These are phyloP conservation scores for Trichoderma koningii DNA, from an alignment of 2,329 filamentous ascomycete genomes.

Conservation along the genomic window DNA sequence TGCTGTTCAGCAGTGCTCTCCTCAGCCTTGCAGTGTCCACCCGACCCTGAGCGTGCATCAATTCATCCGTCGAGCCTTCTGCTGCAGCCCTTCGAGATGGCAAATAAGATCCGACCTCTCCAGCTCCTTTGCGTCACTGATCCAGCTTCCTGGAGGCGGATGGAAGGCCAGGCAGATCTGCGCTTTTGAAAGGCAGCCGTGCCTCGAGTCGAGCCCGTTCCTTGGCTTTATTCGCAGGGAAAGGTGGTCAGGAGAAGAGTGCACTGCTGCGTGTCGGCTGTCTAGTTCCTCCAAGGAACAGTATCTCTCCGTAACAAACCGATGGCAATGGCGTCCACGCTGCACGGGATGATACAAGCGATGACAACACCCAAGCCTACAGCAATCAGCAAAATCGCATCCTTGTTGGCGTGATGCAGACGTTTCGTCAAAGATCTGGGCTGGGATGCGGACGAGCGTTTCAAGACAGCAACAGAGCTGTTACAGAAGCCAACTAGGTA, in stretches of 20 bases:
- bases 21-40: not conserved
- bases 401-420: conserved; percentile 2
- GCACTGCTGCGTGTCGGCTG: not conserved
- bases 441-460: conserved; percentile 13
- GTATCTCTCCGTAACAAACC: not conserved
- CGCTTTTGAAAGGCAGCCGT: too few species aligned
- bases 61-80: too few species aligned
- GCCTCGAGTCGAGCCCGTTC: too few species aligned
- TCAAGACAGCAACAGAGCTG: conserved; percentile 21
- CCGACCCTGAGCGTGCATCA: too few species aligned
- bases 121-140: too few species aligned
- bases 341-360: not conserved
- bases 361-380: not conserved
- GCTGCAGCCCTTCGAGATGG: too few species aligned
- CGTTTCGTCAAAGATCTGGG: conserved; percentile 11
- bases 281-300: not conserved
- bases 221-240: too few species aligned
- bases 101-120: too few species aligned
- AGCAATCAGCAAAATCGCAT: not conserved
- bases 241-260: too few species aligned
- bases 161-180: too few species aligned
- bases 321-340: not conserved
- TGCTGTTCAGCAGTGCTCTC: not conserved
- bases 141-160: too few species aligned
- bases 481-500: conserved; percentile 10